Conservation (phyloP, 495 filamentous ascomycete species). For the Chaetomidium leptoderma region DNA sequence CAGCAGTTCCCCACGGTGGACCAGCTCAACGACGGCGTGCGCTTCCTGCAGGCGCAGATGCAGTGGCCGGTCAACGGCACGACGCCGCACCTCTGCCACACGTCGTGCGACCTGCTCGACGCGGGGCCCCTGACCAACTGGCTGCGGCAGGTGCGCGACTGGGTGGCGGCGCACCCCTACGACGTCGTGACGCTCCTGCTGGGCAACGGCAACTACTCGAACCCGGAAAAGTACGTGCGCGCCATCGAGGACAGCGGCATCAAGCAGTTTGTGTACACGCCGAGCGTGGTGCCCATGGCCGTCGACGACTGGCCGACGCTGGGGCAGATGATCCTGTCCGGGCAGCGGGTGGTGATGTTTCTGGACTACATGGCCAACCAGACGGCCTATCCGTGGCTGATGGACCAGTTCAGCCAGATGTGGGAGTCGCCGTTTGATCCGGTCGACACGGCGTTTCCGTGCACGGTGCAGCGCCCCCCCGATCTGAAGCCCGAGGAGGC, state of each 20-base stretch:
- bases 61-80: conserved; percentile 42
- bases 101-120: conserved; percentile 72
- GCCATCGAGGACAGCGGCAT: conserved; percentile 65
- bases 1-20: conserved; percentile 63
- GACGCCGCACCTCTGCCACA: conserved; percentile 65
- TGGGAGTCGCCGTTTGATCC: conserved; percentile 78
- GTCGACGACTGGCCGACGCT: conserved; percentile 82
- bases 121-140: conserved; percentile 73
- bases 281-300: conserved; percentile 61
- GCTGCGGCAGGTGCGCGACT: conserved; percentile 61
- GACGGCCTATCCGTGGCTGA: conserved; percentile 66
- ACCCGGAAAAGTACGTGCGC: conserved; percentile 40
- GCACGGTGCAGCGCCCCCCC: conserved; percentile 65
- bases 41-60: conserved; percentile 85
- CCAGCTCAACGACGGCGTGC: conserved; percentile 83
- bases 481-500: conserved; percentile 50
- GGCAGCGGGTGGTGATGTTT: conserved; percentile 51
- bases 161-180: conserved; percentile 75
- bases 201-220: conserved; percentile 70
- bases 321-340: conserved; percentile 66
- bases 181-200: conserved; percentile 90
- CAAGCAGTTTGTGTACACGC: conserved; percentile 63
- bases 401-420: conserved; percentile 69
- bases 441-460: conserved; percentile 59
- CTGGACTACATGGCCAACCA: conserved; percentile 83